Conservation (phyloP, 495 filamentous ascomycete species). For the Podospora pseudoanserina region DNA sequence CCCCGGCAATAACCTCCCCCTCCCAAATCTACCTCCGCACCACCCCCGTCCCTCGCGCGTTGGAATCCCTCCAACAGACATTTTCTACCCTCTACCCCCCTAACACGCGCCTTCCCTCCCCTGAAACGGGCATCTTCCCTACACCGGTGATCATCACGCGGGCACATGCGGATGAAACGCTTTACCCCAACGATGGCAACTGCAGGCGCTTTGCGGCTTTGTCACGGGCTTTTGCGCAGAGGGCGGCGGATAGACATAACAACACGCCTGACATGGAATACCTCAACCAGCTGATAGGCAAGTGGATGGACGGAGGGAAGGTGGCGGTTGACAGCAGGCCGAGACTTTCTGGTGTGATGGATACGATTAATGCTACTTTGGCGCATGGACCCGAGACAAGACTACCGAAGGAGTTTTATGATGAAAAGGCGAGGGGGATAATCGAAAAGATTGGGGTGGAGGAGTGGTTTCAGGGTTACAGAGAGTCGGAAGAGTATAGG, state of each 20-base stretch:
- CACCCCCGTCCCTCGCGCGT: slow-evolving; percentile 77
- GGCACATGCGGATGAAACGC: slow-evolving; percentile 74
- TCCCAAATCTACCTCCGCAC: slow-evolving; percentile 80
- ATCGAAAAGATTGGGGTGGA: slow-evolving; percentile 79
- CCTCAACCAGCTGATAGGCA: slow-evolving; percentile 67
- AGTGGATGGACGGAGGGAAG: slow-evolving; percentile 72
- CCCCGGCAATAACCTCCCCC: slow-evolving; percentile 53
- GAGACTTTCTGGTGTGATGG: slow-evolving; percentile 83
- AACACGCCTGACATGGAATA: slow-evolving; percentile 77
- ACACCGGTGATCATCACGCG: slow-evolving; percentile 72
- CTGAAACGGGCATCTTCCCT: slow-evolving; percentile 48
- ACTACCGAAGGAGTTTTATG: slow-evolving; percentile 85
- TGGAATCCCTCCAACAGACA: slow-evolving; percentile 85
- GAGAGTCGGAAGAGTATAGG: slow-evolving; percentile 79
- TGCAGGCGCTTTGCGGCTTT: slow-evolving; percentile 83
- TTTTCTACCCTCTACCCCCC: slow-evolving; percentile 87
- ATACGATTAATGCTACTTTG: slow-evolving; percentile 83
- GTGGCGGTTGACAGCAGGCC: slow-evolving; percentile 84
- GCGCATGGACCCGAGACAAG: slow-evolving; percentile 78
- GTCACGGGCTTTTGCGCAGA: slow-evolving; percentile 72
- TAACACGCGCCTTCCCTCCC: slow-evolving; percentile 49
- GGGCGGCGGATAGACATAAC: slow-evolving; percentile 80
- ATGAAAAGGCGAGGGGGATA: slow-evolving; percentile 61
- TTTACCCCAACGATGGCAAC: slow-evolving; percentile 85
- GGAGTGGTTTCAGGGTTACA: slow-evolving; percentile 90